These are phyloP conservation scores for Fusarium nematophilum DNA, from an alignment of 2,329 filamentous ascomycete genomes.

Conservation along the genomic window DNA sequence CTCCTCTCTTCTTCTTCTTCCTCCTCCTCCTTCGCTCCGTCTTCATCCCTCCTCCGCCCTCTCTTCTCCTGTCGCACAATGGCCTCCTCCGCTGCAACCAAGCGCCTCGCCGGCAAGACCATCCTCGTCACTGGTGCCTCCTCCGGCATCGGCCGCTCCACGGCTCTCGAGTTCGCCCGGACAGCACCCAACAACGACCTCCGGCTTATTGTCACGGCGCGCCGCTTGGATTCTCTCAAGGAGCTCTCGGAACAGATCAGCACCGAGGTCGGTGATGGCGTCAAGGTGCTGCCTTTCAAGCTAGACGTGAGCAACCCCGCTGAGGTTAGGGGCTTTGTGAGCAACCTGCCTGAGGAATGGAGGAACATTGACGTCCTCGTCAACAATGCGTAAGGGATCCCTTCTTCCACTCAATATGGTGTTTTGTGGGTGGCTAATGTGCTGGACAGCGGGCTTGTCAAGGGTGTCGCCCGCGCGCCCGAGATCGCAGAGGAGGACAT, in stretches of 20 bases:
- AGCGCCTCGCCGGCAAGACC: slow-evolving; percentile 93
- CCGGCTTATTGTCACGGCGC: slow-evolving; percentile 88
- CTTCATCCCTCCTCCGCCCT: slow-evolving; percentile 8
- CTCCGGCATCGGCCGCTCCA: slow-evolving; percentile 86
- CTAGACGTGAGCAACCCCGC: slow-evolving; percentile 87
- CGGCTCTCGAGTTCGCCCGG: slow-evolving; percentile 92
- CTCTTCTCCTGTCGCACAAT: slow-evolving; percentile 51
- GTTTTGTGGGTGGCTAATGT: slow-evolving; percentile 13
- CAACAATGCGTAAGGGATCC: slow-evolving; percentile 85
- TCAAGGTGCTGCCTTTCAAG: slow-evolving; percentile 84
- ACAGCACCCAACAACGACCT: slow-evolving; percentile 81
- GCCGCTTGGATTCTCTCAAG: slow-evolving; percentile 81
- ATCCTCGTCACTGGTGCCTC: slow-evolving; percentile 92
- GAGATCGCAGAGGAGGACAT: slow-evolving; percentile 87
- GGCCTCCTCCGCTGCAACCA: slow-evolving; percentile 71
- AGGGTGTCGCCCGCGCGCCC: slow-evolving; percentile 86
- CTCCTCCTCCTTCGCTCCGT: slow-evolving; percentile 5
- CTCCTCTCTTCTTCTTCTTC: slow-evolving; percentile 5
- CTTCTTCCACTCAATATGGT: not conserved
- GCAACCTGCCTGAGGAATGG: slow-evolving; percentile 81
- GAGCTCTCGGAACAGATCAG: slow-evolving; percentile 81
- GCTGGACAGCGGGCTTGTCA: slow-evolving; percentile 79
- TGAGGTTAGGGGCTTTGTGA: slow-evolving; percentile 79
- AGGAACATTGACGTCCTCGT: slow-evolving; percentile 88
- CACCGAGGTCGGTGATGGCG: slow-evolving; percentile 79